Conservation (phyloP, 495 filamentous ascomycete genomes). For the Xylaria acuta region DNA sequence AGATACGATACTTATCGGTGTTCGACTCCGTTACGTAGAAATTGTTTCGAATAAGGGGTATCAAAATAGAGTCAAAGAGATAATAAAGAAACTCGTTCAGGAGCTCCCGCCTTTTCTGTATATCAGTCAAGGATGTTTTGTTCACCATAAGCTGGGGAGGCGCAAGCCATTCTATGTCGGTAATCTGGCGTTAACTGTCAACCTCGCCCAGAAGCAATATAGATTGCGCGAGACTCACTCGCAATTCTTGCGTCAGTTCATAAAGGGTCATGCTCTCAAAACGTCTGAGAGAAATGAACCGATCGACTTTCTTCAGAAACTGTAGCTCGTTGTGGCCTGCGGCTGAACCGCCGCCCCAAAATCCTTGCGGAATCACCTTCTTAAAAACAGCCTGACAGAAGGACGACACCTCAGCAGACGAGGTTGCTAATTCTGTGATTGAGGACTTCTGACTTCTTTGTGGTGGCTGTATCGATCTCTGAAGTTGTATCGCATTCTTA, state of each 20-base stretch:
- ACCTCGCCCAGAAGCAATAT: background rate
- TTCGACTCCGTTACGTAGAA: slow-evolving; percentile 96
- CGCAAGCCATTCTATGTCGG: slow-evolving; percentile 73
- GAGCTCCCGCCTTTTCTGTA: slow-evolving; percentile 77
- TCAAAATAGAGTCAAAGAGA: slow-evolving; percentile 86
- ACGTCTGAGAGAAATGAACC: slow-evolving; percentile 76
- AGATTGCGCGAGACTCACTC: slow-evolving; percentile 55
- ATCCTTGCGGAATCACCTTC: slow-evolving; percentile 75
- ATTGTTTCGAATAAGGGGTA: slow-evolving; percentile 83
- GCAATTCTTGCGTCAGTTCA: slow-evolving; percentile 75
- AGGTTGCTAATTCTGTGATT: slow-evolving; percentile 75
- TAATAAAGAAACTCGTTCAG: slow-evolving; percentile 89
- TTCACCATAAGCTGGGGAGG: slow-evolving; percentile 50
- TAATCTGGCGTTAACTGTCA: slow-evolving; percentile 58
- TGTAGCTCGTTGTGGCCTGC: slow-evolving; percentile 63
- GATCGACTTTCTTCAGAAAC: slow-evolving; percentile 72
- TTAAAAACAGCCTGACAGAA: slow-evolving; percentile 82
- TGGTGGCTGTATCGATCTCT: slow-evolving; percentile 23
- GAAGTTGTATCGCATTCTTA: slow-evolving; percentile 26
- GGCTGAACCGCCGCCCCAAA: slow-evolving; percentile 69
- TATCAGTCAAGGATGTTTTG: slow-evolving; percentile 74
- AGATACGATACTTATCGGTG: slow-evolving; percentile 77
- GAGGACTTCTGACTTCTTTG: slow-evolving; percentile 27
- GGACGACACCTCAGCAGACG: slow-evolving; percentile 75
- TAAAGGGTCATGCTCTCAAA: slow-evolving; percentile 85